Evolutionary conservation across 2,329 filamentous ascomycete genomes (phyloP).

Genomic region (Aspergillus brasiliensis): DNA sequence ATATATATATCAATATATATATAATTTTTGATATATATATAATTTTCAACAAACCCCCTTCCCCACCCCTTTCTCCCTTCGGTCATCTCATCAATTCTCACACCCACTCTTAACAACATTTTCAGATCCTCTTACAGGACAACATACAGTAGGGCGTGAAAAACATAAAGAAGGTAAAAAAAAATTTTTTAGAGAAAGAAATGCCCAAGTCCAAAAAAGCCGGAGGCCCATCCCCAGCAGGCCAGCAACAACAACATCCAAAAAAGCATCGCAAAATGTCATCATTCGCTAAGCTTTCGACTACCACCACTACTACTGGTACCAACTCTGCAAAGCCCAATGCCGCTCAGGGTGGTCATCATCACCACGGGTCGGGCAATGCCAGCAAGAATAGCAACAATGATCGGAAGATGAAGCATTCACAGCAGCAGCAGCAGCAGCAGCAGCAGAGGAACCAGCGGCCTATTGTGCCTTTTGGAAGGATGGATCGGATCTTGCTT

Average conservation of each 20-base stretch:
- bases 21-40: neutral
- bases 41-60: no score
- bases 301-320: conserved; percentile 12
- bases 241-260: conserved; percentile 1
- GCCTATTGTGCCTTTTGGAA: conserved; percentile 44
- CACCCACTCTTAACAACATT: neutral
- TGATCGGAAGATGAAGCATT: conserved; percentile 15
- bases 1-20: no score
- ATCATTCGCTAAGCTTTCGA: conserved; percentile 30
- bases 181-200: neutral
- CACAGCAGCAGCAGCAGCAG: conserved; percentile 25
- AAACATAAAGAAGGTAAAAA: neutral
- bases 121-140: no score
- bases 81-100: neutral
- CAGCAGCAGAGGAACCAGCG: conserved; percentile 27
- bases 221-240: conserved; percentile 10
- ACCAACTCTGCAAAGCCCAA: neutral
- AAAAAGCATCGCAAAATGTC: conserved; percentile 31
- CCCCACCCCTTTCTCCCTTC: no score
- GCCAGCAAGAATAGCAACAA: conserved; percentile 10
- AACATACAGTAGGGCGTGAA: no score
- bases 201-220: conserved; percentile 32
- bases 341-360: conserved; percentile 1
- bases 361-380: neutral
- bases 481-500: conserved; percentile 45